Conservation (phyloP, 2,329 filamentous ascomycete genomes). For the Aspergillus neoniger region DNA sequence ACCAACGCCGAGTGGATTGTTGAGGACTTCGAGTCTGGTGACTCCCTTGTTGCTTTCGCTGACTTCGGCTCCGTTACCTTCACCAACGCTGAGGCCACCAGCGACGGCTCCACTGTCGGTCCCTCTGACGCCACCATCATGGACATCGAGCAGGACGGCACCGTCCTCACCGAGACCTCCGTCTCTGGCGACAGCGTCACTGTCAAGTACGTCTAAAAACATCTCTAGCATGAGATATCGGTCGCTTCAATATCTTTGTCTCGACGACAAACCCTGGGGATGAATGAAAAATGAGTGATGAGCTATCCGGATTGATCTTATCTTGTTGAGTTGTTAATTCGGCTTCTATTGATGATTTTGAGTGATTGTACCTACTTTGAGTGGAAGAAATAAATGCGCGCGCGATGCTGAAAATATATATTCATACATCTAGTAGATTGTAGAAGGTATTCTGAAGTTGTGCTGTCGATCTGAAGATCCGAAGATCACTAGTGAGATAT, state of each 20-base stretch:
- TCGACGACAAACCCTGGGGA: background rate
- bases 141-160: conserved; percentile 47
- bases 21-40: conserved; percentile 44
- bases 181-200: conserved; percentile 26
- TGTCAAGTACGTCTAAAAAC: conserved; percentile 27
- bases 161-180: conserved; percentile 36
- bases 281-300: conserved; percentile 7
- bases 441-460: background rate
- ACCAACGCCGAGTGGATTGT: conserved; percentile 63
- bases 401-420: background rate
- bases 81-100: conserved; percentile 41
- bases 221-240: background rate
- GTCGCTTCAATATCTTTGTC: background rate
- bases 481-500: too few species aligned
- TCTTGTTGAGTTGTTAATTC: conserved; percentile 1
- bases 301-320: conserved; percentile 6
- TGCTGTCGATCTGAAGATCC: background rate
- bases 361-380: conserved; percentile 3
- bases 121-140: conserved; percentile 45
- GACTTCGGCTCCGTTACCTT: conserved; percentile 54
- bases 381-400: background rate
- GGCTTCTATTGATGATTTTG: background rate
- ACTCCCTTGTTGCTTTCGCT: conserved; percentile 47
- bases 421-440: background rate
- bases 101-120: conserved; percentile 31